These are phyloP conservation scores for Diddensiella caesifluorescens DNA, from an alignment of 805 yeast genomes.

Conservation along the genomic window DNA sequence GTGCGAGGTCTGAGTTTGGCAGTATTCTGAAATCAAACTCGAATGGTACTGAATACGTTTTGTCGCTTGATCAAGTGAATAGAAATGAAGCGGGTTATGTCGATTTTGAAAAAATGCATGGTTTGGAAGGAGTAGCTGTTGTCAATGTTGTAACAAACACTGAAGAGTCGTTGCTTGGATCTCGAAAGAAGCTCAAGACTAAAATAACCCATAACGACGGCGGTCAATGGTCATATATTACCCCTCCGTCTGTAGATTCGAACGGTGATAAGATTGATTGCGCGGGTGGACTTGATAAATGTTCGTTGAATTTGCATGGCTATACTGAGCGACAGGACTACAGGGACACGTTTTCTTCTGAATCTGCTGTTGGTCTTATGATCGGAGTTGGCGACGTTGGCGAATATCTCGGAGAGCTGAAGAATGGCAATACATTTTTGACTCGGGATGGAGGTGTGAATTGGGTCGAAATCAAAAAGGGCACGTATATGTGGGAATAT, in stretches of 20 bases:
- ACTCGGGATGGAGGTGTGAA: constrained; percentile 87
- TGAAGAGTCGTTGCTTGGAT: constrained; percentile 40
- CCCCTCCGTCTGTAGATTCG: constrained; percentile 65
- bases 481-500: constrained; percentile 85
- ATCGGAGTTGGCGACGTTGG: constrained; percentile 96
- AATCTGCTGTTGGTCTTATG: constrained; percentile 83
- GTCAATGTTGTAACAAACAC: constrained; percentile 64
- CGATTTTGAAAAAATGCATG: constrained; percentile 80
- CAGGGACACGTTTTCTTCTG: constrained; percentile 81
- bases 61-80: constrained; percentile 65
- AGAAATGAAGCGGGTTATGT: constrained; percentile 70
- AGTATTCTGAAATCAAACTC: constrained; percentile 81
- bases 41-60: constrained; percentile 81
- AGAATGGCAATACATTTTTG: constrained; percentile 63
- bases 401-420: constrained; percentile 40
- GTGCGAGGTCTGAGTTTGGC: constrained; percentile 58
- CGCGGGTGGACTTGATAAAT: constrained; percentile 42
- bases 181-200: constrained; percentile 57
- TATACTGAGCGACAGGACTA: constrained; percentile 80
- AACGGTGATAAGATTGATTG: constrained; percentile 55
- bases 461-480: constrained; percentile 76
- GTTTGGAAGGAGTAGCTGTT: constrained; percentile 78
- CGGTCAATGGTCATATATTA: constrained; percentile 69
- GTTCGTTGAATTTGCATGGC: constrained; percentile 84
- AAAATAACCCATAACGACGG: constrained; percentile 87